Conservation (phyloP, 371 early-diverging fungal genomes). For the Mucor lusitanicus region DNA sequence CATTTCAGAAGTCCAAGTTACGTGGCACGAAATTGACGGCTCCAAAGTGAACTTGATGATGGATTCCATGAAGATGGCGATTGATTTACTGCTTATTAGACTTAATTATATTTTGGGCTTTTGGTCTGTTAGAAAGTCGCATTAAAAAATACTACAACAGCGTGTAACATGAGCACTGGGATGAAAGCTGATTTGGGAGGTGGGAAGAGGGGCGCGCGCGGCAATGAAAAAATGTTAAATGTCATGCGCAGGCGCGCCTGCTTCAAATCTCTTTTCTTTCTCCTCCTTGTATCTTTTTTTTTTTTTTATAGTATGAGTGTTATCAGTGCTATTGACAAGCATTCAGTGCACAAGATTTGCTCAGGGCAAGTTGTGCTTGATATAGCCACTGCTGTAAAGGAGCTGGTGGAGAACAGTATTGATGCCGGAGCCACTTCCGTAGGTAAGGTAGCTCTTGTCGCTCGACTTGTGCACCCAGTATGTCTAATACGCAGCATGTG, state of each 20-base stretch:
- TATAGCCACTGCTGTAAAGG: constrained; percentile 87
- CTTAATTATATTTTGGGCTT: constrained; percentile 82
- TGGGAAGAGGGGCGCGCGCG: neutral
- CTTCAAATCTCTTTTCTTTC: neutral
- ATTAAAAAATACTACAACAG: neutral
- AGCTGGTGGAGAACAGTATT: constrained; percentile 96
- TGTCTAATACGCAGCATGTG: neutral
- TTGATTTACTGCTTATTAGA: constrained; percentile 85
- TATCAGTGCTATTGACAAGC: constrained; percentile 44
- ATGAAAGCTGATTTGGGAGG: neutral
- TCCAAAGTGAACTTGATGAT: constrained; percentile 86
- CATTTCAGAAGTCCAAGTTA: constrained; percentile 86
- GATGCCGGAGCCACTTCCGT: constrained; percentile 91
- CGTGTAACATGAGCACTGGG: neutral
- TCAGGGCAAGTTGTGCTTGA: constrained; percentile 94
- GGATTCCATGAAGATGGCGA: constrained; percentile 89
- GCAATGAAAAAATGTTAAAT: neutral
- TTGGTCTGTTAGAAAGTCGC: constrained; percentile 59
- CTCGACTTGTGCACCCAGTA: neutral
- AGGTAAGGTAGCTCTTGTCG: constrained; percentile 42
- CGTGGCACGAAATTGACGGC: constrained; percentile 96
- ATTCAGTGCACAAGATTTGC: constrained; percentile 74
- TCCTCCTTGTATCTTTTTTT: neutral
- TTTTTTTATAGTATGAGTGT: neutral
- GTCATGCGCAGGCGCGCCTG: neutral